Base-by-base conservation (phyloP, 2,329 filamentous ascomycete genomes). In the Septoria linicola region DNA sequence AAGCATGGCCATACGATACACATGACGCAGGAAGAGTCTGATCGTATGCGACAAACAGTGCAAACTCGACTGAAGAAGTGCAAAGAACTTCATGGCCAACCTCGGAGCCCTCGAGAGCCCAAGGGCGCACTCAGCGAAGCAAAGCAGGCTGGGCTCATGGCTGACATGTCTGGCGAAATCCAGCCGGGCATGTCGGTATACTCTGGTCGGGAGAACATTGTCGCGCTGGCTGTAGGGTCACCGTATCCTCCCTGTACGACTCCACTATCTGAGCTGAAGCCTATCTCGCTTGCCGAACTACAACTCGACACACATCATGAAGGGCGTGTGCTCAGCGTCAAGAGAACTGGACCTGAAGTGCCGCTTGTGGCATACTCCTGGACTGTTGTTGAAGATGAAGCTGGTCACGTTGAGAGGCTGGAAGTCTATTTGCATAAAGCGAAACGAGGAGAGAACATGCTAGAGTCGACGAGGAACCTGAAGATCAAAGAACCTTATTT, bases 381-480 rank as follows among this genome's bases (percentile, higher is more conserved):
- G 62, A 64, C 58, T 4, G 48, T 67, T n/a, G 64, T 72, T 0
- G 64, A 69, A 36, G 58, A 58, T 13, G 61, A 59, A 4, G 48
- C 58, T 3, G 58, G 47, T 3, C 59, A 62, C 2, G 63, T 49
- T 4, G 59, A 60, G 46, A 49, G 59, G 6, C 27, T 62, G 42
- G 59, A 62, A 23, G 36, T 60, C 0, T 68, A 61, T 23, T 43
- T 74, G 16, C 71, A 73, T 34, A 71, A 67, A 41, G 54, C 41
- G 7, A 53, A 41, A 11, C 49, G 51, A 27, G 66, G 67, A 0
- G 36, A 61, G 19, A 70, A 73, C 6, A 37, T 68, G 1, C 49
- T 74, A 4, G 69, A 72, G 10, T 57, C 48, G 1, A 54, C 45
- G 16, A 42, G 48, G 23, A 27, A 52, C 1, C 61, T 66, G 40